Conservation (phyloP, 345 rosid species). For the Brassica rapa region DNA sequence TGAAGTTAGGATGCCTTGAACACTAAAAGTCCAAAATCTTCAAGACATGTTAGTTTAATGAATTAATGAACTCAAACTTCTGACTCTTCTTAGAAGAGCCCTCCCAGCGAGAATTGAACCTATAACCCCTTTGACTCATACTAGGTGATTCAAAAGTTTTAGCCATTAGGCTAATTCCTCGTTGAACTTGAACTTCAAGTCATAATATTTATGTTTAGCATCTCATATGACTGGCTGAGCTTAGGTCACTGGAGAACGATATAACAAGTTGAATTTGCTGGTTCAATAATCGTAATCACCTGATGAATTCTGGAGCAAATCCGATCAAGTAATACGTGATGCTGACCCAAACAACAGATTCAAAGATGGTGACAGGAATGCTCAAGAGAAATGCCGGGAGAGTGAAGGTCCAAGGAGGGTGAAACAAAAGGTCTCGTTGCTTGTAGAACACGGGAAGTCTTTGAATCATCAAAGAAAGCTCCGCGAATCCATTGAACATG, state of each 20-base stretch:
- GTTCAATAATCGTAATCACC: slow-evolving; percentile 43
- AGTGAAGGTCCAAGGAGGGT: slow-evolving; percentile 85
- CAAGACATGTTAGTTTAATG: not conserved
- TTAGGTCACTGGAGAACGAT: no score
- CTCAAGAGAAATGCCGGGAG: slow-evolving; percentile 67
- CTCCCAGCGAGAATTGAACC: no score
- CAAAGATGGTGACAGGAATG: slow-evolving; percentile 70
- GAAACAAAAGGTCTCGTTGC: slow-evolving; percentile 83
- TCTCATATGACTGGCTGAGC: no score
- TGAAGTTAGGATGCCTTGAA: not conserved
- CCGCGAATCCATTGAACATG: slow-evolving; percentile 89
- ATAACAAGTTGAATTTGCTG: not conserved
- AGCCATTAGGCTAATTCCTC: no score
- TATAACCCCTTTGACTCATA: no score
- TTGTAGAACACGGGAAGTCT: slow-evolving; percentile 91
- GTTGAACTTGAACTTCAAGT: no score
- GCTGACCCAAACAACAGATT: slow-evolving; percentile 63
- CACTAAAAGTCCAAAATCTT: not conserved
- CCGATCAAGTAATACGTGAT: slow-evolving; percentile 71
- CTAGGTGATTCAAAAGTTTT: no score
- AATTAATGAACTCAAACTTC: not conserved
- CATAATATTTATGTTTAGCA: no score
- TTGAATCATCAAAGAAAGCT: slow-evolving; percentile 64
- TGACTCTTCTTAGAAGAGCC: no score
- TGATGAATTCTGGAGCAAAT: slow-evolving; percentile 71